phyloP scores from a whole-genome alignment of 2,329 filamentous ascomycete genomes.

The Monosporascus ibericus region DNA sequence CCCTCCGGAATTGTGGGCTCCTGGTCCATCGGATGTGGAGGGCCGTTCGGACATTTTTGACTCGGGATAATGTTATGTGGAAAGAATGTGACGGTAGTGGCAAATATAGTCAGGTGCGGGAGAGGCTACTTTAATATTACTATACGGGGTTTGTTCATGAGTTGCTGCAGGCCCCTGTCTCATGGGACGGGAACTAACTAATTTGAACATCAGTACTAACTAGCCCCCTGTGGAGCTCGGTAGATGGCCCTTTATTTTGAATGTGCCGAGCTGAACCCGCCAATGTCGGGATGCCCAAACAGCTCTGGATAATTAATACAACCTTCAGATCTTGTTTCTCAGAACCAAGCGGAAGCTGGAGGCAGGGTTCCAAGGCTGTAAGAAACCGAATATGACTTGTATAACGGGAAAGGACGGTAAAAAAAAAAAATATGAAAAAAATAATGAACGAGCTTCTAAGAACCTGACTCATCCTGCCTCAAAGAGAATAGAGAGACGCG shows the following conservation, averaged over 20 bases:
- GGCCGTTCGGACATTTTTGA: constrained; percentile 30
- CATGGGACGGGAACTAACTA: background rate
- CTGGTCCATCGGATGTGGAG: constrained; percentile 34
- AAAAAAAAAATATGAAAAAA: no score
- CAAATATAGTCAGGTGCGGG: constrained; percentile 11
- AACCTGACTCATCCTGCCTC: background rate
- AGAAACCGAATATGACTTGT: background rate
- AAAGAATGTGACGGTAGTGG: constrained; percentile 18
- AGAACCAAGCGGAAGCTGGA: background rate
- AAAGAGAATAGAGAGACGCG: no score
- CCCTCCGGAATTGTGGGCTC: constrained; percentile 21
- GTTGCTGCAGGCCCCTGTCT: background rate
- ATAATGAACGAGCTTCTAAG: background rate
- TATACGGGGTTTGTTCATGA: background rate
- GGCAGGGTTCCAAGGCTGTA: background rate
- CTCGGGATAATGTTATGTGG: constrained; percentile 9
- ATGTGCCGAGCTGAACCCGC: background rate
- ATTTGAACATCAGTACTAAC: background rate
- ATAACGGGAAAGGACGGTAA: no score
- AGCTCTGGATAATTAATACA: background rate
- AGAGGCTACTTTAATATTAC: constrained; percentile 1
- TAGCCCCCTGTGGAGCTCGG: background rate
- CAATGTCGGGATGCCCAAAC: background rate
- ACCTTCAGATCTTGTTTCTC: background rate
- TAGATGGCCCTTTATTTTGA: background rate